phyloP scores from a whole-genome alignment of 176 grass and related monocot genomes.

The Triticum timopheevii region DNA sequence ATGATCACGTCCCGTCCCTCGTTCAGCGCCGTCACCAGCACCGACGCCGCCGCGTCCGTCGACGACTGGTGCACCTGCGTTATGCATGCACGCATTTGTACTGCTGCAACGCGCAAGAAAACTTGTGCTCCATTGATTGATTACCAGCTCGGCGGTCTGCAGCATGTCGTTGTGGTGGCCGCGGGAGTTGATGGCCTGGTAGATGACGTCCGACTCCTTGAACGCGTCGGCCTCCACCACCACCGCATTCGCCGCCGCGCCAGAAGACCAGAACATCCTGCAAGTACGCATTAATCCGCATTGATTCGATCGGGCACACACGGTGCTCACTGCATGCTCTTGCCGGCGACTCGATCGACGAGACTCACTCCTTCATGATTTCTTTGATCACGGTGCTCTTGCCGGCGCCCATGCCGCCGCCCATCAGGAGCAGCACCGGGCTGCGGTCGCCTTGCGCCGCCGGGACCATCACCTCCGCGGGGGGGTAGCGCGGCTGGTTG shows the following conservation, averaged over 20 bases:
- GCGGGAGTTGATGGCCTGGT: slow-evolving; percentile 76
- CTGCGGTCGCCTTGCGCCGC: slow-evolving; percentile 68
- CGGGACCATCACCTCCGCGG: slow-evolving; percentile 78
- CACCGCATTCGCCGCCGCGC: slow-evolving; percentile 62
- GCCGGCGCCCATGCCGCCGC: slow-evolving; percentile 95
- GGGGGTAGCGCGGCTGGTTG: slow-evolving; percentile 6
- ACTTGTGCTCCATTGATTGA: background rate
- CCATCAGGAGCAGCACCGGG: slow-evolving; percentile 93
- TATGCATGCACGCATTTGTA: background rate
- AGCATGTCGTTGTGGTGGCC: slow-evolving; percentile 92
- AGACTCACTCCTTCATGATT: slow-evolving; percentile 73
- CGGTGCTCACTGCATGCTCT: background rate
- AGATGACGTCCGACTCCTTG: slow-evolving; percentile 90
- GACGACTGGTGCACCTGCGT: slow-evolving; percentile 90
- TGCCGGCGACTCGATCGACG: background rate
- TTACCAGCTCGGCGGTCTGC: slow-evolving; percentile 84
- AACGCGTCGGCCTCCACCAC: slow-evolving; percentile 96
- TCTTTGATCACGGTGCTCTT: slow-evolving; percentile 95
- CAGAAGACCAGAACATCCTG: slow-evolving; percentile 74
- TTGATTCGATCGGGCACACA: background rate
- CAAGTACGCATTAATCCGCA: background rate
- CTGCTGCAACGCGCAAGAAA: too few species aligned
- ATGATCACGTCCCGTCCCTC: slow-evolving; percentile 96
- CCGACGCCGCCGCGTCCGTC: slow-evolving; percentile 84
- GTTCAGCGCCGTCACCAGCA: slow-evolving; percentile 95